These are phyloP conservation scores for Cutaneotrichosporon cavernicola DNA, from an alignment of 1,284 basidiomycete species.

Conservation along the genomic window DNA sequence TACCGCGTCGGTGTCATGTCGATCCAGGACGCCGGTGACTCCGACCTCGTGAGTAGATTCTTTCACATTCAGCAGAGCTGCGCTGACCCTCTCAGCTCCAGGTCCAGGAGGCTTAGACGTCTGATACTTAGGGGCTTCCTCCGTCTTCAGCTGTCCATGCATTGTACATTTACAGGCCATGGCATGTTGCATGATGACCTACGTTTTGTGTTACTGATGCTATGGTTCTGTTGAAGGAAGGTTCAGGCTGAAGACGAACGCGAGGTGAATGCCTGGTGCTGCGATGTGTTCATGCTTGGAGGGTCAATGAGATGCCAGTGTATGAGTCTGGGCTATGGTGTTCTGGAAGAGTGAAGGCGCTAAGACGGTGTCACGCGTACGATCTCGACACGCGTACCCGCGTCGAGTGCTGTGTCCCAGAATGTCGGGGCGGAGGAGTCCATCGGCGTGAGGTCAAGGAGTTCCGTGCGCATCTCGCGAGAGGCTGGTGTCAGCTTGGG, in stretches of 20 bases:
- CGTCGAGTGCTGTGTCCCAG: slow-evolving; percentile 48
- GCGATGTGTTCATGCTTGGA: neutral
- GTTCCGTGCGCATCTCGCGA: neutral
- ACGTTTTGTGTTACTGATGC: neutral
- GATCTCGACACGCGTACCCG: slow-evolving; percentile 37
- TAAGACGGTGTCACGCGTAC: slow-evolving; percentile 29
- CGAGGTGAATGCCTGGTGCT: neutral
- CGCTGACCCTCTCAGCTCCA: slow-evolving; percentile 36
- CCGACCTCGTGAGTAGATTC: slow-evolving; percentile 66
- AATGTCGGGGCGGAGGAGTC: slow-evolving; percentile 34
- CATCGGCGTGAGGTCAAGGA: slow-evolving; percentile 33
- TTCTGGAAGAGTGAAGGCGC: neutral
- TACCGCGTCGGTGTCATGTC: slow-evolving; percentile 99
- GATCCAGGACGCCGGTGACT: slow-evolving; percentile 94
- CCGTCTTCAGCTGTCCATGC: slow-evolving; percentile 8
- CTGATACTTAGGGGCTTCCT: slow-evolving; percentile 1
- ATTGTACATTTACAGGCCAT: slow-evolving; percentile 8
- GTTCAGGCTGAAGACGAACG: neutral
- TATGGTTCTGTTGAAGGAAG: neutral
- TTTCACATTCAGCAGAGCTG: neutral
- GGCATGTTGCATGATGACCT: slow-evolving; percentile 9
- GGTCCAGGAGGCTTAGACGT: slow-evolving; percentile 42
- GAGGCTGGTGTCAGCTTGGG: slow-evolving; percentile 12
- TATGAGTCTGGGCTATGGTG: neutral
- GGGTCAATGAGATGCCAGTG: neutral